Base-by-base conservation (phyloP, 2,329 filamentous ascomycete genomes). In the Curvularia hawaiiensis region DNA sequence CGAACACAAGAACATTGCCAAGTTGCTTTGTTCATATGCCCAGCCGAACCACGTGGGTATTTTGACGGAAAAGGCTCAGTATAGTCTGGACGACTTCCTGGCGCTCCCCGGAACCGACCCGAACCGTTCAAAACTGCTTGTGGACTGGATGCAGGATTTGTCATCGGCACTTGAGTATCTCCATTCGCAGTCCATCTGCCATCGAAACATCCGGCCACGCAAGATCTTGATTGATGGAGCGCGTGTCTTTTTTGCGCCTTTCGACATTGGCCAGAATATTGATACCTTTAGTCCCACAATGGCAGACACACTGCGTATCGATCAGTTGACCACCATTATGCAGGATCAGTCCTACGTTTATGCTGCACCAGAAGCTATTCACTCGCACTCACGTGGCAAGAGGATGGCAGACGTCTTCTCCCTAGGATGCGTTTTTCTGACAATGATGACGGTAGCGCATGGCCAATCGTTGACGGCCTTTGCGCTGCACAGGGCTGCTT, bases 101-200 rank as follows among this genome's bases (percentile, higher is more conserved):
- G 63, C 65, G 7, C 60, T 72, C 12, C 67, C 72, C 7, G 63
- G 66, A 24, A 63, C 43, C 14, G 74, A 77, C 24, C 56, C 71
- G 1, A 66, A 60, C 44, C 74, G 74, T 9, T 64, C 75, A 1
- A 70, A 73, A 33, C 51, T 73, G 7, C 66, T 78, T 0, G 64
- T 78, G 10, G 73, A 75, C 49, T 78, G 76, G 76, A 77, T 78
- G 71, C 68, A 72, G 51, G 76, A 78, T 50, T 66, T 78, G 3
- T 71, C 75, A 0, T 73, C 74, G 3, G 77, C 73, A 0, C 50
- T 78, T 7, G 75, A 76, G 11, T 76, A 75, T 56, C 67, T 78
- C 3, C 76, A 78, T 48, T 64, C 69, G 0, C 73, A 73, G 20
- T 70, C 70, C 1, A 72, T 77, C n/a, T 68, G 67, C 31, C 76